A percentile compares a stretch with the other conserved stretches of the same genome.
phyloP scores from a whole-genome alignment of 345 rosid species.

The Angophora floribunda region DNA sequence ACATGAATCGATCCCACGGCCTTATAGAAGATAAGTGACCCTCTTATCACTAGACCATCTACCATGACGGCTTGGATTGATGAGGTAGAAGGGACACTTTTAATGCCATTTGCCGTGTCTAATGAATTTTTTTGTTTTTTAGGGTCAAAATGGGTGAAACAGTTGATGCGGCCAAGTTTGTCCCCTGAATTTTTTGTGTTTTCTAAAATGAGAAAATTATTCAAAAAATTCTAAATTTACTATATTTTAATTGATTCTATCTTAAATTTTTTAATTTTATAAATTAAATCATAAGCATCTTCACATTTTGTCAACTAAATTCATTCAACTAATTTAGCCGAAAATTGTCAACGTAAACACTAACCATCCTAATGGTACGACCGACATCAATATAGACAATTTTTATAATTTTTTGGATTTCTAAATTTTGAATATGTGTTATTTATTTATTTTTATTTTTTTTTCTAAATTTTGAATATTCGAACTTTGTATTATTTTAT shows the following conservation, averaged over 20 bases:
- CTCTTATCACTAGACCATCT: not conserved
- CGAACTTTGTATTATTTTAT: no score
- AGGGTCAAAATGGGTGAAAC: not conserved
- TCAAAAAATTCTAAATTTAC: not conserved
- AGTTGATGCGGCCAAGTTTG: not conserved
- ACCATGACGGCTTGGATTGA: not conserved
- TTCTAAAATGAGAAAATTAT: not conserved
- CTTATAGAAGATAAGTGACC: not conserved
- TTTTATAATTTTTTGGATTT: no score
- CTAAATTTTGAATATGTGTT: no score
- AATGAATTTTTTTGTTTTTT: not conserved
- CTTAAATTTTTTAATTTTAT: no score
- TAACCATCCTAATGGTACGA: rapidly evolving
- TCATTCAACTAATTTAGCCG: no score
- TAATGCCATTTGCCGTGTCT: not conserved
- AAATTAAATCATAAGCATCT: no score
- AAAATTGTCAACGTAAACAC: no score
- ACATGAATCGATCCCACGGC: not conserved
- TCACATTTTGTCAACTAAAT: no score
- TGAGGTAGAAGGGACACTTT: not conserved
- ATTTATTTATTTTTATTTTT: no score
- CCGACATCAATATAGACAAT: no score
- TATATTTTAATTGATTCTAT: no score
- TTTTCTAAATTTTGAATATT: no score
- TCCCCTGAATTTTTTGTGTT: not conserved